Base-by-base conservation (phyloP, 2,329 filamentous ascomycete species). In the Diplodia seriata region DNA sequence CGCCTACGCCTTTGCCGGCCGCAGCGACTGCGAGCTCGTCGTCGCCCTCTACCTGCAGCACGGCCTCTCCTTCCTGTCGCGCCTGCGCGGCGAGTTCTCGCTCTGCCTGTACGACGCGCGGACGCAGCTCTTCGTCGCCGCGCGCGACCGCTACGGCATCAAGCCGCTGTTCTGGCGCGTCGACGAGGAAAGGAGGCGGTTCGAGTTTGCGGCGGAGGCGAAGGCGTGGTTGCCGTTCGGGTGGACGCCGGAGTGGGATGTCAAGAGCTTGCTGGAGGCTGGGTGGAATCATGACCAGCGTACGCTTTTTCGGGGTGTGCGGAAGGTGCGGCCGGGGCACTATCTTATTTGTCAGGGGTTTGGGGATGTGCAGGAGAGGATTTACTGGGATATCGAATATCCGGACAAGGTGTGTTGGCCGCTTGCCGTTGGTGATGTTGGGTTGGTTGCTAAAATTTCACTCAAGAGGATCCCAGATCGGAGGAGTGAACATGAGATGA, bases 91-190 rank as follows among this genome's bases (percentile, higher is more conserved):
- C 23, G 86, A 88, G 71, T 87, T 87, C 70, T 80, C 85, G 1
- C 77, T 86, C 18, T 81, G 85, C 14, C 71, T 87, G 0, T 85
- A 82, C 67, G 85, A 88, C 69, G 79, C 79, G 15, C 75, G 77
- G 15, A 72, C 74, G 1, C 68, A 71, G 47, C 26, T 71, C 14
- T 76, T 86, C 50, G 74, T 87, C 47, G 84, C 82, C 0, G 85
- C 78, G 1, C 75, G 85, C 20, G 86, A 88, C 72, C 81, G 85
- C 0, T 87, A 82, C 72, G 86, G 86, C 3, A 84, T 88, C 71
- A 88, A 88, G 73, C 85, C 85, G 2, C 77, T 88, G 20, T 84
- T 85, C 68, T 87, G 82, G 75, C 86, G 84, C 0, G 68, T 81
- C 1, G 70, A 79, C 1, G 74, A 74, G 6, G 77, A 75, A 6